A percentile compares a stretch with the other conserved stretches of the same genome.
phyloP scores from a whole-genome alignment of 495 filamentous ascomycete genomes.

The Xylaria cubensis region DNA sequence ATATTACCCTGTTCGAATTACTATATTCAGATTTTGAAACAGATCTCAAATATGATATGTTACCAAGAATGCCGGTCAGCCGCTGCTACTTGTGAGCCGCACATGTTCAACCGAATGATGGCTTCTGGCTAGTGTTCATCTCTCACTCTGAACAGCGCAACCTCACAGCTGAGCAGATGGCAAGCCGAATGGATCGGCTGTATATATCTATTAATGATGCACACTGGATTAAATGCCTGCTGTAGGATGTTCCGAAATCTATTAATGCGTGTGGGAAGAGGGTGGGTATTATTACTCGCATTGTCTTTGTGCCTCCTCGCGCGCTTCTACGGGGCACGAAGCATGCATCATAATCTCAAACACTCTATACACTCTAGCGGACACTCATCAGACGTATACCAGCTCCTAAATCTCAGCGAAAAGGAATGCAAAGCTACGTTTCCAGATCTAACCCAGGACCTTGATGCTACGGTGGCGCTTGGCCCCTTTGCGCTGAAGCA shows the following conservation, averaged over 20 bases:
- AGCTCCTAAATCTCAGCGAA: slow-evolving; percentile 44
- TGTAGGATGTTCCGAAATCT: slow-evolving; percentile 6
- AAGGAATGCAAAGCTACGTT: slow-evolving; percentile 47
- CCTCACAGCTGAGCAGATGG: neutral
- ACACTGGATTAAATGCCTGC: no score
- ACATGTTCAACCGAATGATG: neutral
- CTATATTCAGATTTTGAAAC: neutral
- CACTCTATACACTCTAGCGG: neutral
- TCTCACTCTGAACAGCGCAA: neutral
- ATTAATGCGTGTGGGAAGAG: neutral
- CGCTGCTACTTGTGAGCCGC: neutral
- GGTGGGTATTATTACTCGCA: neutral
- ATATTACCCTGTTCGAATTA: neutral
- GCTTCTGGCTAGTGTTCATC: neutral
- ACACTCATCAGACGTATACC: neutral
- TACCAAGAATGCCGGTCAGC: neutral
- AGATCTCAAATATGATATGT: neutral
- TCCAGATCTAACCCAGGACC: slow-evolving; percentile 48
- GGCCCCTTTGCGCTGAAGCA: slow-evolving; percentile 49
- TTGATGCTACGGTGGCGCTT: slow-evolving; percentile 48
- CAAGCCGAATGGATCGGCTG: neutral
- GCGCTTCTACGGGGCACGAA: neutral
- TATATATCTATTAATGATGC: neutral
- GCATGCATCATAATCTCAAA: neutral
- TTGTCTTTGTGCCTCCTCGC: neutral